Evolutionary conservation across 495 filamentous ascomycete genomes (phyloP).

Genomic region (Podospora australis): DNA sequence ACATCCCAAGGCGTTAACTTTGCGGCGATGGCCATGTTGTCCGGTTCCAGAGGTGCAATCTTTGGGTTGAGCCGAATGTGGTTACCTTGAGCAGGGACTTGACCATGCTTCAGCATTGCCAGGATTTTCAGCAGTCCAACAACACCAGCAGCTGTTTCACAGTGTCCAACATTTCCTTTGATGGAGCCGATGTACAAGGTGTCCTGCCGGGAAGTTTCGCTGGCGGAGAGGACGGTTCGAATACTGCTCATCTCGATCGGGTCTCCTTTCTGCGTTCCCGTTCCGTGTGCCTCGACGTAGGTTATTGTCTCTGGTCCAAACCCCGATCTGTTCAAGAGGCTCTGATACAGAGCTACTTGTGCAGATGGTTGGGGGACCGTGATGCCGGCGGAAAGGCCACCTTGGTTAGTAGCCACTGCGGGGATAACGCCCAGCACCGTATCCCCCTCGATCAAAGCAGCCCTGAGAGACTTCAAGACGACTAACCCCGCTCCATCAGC

Average conservation of each 20-base stretch:
- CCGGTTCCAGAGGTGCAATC: slow-evolving; percentile 25
- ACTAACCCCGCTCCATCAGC: slow-evolving; percentile 52
- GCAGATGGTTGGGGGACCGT: neutral
- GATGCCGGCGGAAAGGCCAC: slow-evolving; percentile 25
- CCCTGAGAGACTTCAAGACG: slow-evolving; percentile 45
- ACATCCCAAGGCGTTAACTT: slow-evolving; percentile 27
- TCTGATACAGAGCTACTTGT: neutral
- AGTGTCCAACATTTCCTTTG: slow-evolving; percentile 49
- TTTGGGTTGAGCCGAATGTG: slow-evolving; percentile 31
- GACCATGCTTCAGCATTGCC: neutral
- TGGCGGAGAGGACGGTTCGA: neutral
- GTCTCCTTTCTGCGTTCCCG: slow-evolving; percentile 4
- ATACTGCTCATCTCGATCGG: neutral
- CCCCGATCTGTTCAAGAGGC: neutral
- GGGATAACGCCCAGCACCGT: slow-evolving; percentile 55
- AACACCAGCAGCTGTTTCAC: slow-evolving; percentile 44
- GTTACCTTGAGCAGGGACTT: neutral
- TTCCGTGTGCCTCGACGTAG: slow-evolving; percentile 6
- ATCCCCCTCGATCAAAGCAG: slow-evolving; percentile 41
- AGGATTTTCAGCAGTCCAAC: slow-evolving; percentile 40
- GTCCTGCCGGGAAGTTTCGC: slow-evolving; percentile 15
- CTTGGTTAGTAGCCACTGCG: slow-evolving; percentile 44
- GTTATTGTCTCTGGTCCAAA: neutral
- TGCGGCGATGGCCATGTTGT: slow-evolving; percentile 35
- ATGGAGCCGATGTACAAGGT: slow-evolving; percentile 36